Evolutionary conservation across 23 red algal genomes (phyloP).

Genomic region (Chondrus crispus): DNA sequence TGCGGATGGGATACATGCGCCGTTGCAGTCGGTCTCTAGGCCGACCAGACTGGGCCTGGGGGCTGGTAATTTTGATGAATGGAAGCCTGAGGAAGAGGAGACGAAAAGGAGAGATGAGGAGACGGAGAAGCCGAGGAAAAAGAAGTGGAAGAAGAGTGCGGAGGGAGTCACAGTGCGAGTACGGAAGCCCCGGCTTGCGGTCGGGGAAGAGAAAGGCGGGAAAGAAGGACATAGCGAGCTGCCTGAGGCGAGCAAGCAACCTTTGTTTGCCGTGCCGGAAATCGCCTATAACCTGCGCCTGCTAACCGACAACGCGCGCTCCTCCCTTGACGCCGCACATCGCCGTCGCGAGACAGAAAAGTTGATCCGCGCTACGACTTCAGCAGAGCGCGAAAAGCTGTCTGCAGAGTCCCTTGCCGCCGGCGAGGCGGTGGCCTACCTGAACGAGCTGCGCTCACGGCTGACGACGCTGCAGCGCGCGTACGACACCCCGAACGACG

Average conservation of each 20-base stretch:
- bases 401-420: not conserved
- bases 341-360: not conserved
- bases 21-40: constrained; percentile 40
- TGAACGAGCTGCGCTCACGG: not conserved
- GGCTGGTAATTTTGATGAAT: constrained; percentile 6
- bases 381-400: not conserved
- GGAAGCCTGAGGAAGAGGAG: not conserved
- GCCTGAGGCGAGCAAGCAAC: not conserved
- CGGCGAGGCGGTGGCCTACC: not conserved
- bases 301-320: not conserved
- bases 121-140: not conserved
- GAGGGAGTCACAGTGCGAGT: not conserved
- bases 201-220: not conserved
- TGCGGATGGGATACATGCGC: constrained; percentile 60
- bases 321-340: not conserved
- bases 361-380: not conserved
- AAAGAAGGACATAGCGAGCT: not conserved
- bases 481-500: not conserved
- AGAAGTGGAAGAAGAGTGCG: not conserved
- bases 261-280: not conserved
- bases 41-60: constrained; percentile 55
- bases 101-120: not conserved
- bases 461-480: not conserved
- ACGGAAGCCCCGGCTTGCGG: not conserved
- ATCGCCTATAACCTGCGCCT: not conserved